Base-by-base conservation (phyloP, 306 rosid genomes). In the Pterocarpus santalinus region DNA sequence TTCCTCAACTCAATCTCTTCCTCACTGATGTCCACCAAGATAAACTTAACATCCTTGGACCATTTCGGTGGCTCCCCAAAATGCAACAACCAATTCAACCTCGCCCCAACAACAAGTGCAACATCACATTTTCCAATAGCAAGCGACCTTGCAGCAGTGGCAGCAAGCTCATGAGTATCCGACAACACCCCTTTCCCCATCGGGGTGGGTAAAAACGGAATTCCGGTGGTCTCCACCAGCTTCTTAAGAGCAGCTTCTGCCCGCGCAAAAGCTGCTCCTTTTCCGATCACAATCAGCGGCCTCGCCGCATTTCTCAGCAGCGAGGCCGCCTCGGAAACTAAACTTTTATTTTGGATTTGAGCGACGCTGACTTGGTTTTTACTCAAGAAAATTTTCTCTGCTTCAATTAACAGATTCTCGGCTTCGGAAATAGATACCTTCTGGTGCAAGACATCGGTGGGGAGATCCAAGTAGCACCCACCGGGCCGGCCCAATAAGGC, bases 61-160 rank as follows among this genome's bases (percentile, higher is more conserved):
- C 99, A 95, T 81, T 93, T 95, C 0, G 99, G 99, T 1, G 96
- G 88, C 74, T 95, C 97, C 7, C 99, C 99, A 62, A 95, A 95
- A 81, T 95, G 99, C 34, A 95, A 84, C 63, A 95, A 72, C 98
- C 99, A 93, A 73, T 95, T 95, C 34, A 95, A 79, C 66, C 98
- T 87, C 0, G 99, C 99, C 5, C 99, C 99, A 13, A 95, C 89
- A 0, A 95, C 94, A 47, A 93, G 82, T 1, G 94, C 99, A 10
- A 93, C 97, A n/a, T 95, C 99, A 32, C 99, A 95, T 68, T 90
- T 90, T 1, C 98, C 96, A 0, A 95, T 95, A 0, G 98, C 98
- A 8, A 95, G 88, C 0, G 97, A 93, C 64, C 99, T 89, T 1
- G 99, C 97, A 1, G 99, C 99, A 0, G 98, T 86, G 7, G 98